Evolutionary conservation across 2,329 filamentous ascomycete species (phyloP), one percentile per base, ranked within the genome.

Genomic region (Xylaria sp.): DNA sequence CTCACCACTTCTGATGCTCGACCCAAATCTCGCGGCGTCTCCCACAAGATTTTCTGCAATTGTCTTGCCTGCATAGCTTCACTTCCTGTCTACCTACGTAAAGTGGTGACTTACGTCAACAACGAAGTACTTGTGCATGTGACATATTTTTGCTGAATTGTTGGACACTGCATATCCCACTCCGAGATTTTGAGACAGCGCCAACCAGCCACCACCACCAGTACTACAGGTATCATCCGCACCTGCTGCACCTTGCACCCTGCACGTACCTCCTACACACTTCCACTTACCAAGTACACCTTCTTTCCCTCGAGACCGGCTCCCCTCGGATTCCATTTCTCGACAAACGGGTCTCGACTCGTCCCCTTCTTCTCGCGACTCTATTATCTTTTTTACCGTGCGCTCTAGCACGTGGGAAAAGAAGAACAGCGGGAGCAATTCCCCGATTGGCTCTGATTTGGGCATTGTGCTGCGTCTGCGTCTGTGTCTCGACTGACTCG

Each of bases 151-250:
- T 37, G 18, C 24, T 50, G 41, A 51, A 34, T 45, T 57, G 49
- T 50, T 55, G 52, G 49, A 60, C 47, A 57, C 44, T 42, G 56
- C 50, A 48, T 42, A 22, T 19, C n/a, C 21, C 44, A 41, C 39
- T 7, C 17, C 26, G 44, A 52, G 18, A 56, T 53, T 45, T 52
- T 51, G 52, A 56, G 52, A 61, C 58, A 26, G 5, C 24, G 9
- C 47, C 19, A 47, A 16, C 40, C 47, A 61, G 58, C 55, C 58
- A 61, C 55, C 44, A 45, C 24, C 44, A 48, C 48, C 52, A 45
- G 24, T 5, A 9, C 24, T 26, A 9, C 24, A 26, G 5, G 6
- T 26, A 26, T 26, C 24, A 6, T 9, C 24, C 9, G 24, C 24
- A 26, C 9, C 24, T 26, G 24, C 24, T 26, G 24, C 24, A 26